Conservation (phyloP, 306 rosid genomes). For the Castanea crenata region DNA sequence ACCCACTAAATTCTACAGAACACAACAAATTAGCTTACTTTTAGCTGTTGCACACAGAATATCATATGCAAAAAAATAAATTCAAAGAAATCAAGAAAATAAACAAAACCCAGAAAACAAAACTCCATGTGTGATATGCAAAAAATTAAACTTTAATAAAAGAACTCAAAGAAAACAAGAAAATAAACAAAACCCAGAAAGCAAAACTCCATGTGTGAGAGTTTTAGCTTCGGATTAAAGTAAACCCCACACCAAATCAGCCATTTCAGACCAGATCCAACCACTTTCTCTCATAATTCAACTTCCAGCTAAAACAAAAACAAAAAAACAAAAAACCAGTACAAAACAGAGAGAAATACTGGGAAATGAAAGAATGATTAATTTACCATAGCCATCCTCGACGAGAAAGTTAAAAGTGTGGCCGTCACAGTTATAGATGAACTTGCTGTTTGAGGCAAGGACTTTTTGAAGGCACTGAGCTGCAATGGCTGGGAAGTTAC, state of each 20-base stretch:
- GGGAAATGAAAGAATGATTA: not conserved
- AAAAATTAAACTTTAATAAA: not conserved
- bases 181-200: conserved; percentile 22
- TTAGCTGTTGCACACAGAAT: not conserved
- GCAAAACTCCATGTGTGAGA: conserved; percentile 7
- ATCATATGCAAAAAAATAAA: not conserved
- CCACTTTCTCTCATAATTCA: conserved; percentile 26
- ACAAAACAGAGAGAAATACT: conserved; percentile 8
- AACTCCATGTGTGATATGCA: not conserved
- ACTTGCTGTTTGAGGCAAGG: conserved; percentile 80
- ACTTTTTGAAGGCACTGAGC: conserved; percentile 86
- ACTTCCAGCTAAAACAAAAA: not conserved
- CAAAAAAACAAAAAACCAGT: not conserved
- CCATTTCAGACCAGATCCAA: conserved; percentile 42
- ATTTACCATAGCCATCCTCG: conserved; percentile 83
- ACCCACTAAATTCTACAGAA: not conserved
- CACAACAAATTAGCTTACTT: not conserved
- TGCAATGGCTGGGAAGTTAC: conserved; percentile 94
- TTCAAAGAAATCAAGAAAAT: conserved; percentile 8
- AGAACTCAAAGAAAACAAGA: conserved; percentile 8
- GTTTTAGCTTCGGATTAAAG: not conserved
- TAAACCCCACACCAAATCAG: conserved; percentile 4
- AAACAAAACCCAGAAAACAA: conserved; percentile 24
- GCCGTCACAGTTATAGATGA: conserved; percentile 85
- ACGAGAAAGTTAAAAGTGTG: conserved; percentile 88